Evolutionary conservation across 2,329 filamentous ascomycete genomes (phyloP), one percentile per base, ranked within the genome.

Genomic region (Clathrospora elynae): DNA sequence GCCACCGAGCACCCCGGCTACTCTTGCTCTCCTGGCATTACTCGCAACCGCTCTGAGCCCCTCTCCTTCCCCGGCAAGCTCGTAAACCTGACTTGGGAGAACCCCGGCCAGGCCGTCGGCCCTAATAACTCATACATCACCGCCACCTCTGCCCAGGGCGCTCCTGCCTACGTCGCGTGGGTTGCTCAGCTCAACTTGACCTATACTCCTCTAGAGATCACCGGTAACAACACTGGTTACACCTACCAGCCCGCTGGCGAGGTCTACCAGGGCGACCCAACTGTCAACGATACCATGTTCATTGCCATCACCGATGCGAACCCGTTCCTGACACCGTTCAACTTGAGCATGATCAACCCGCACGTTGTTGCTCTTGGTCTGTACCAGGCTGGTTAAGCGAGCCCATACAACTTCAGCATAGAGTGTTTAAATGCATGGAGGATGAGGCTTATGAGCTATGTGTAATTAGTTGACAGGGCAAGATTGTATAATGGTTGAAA

Each of bases 91-190:
- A 66, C 77, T 29, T 95, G 88, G 88, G 88, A 93, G 17, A 70
- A 65, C 0, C 85, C 88, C 0, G 88, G 87, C 0, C 71, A 80
- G 54, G 58, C 78, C 0, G 78, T 92, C 3, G 89, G 89, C 0
- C 89, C 89, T 0, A 92, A 95, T 70, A 90, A 89, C 73, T 87
- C 82, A 62, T 95, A 95, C 65, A 72, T 90, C 34, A 92, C 89
- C 0, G 67, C 75, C 0, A 76, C 78, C 0, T 54, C 61, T 12
- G 86, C 85, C 0, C n/a, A n/a, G n/a, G 77, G 76, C 2, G 57
- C 67, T 3, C 85, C 89, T 0, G 71, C 73, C 43, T 95, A 79
- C 53, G 88, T 88, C 0, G 80, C 83, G 0, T 95, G 88, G 87
- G 85, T 88, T 1, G 79, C 78, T 1, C 89, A 93, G 74, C 74